Percentiles rank a stretch among this genome's conserved stretches.
Conservation (phyloP, 257 asterid genomes). For the Nicotiana knightiana region DNA sequence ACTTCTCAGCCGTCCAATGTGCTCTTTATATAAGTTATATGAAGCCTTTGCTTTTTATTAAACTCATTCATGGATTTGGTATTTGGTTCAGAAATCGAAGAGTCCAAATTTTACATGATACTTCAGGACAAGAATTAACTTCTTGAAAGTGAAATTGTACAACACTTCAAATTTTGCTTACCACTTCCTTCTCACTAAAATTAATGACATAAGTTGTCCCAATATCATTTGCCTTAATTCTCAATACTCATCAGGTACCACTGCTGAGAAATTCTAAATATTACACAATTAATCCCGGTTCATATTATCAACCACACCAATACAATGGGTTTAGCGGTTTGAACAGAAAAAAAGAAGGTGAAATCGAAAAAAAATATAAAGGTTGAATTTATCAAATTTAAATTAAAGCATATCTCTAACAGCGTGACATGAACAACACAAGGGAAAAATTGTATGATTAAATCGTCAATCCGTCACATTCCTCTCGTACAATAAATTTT, state of each 20-base stretch:
- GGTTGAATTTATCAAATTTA: no score
- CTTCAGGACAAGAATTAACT: background rate
- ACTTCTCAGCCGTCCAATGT: slow-evolving; percentile 44
- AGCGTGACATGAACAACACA: no score
- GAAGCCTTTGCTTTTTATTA: background rate
- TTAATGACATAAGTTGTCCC: background rate
- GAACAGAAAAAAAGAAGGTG: no score
- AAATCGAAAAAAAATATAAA: no score
- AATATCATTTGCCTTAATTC: background rate
- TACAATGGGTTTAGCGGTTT: no score
- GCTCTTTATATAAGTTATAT: slow-evolving; percentile 18
- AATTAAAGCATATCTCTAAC: no score
- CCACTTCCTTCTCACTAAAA: background rate
- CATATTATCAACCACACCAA: no score
- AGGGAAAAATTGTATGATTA: no score
- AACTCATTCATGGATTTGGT: background rate
- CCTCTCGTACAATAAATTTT: no score
- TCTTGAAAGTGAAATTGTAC: slow-evolving; percentile 1
- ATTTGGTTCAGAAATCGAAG: background rate
- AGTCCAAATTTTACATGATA: background rate
- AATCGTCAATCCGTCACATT: no score
- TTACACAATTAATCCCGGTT: no score
- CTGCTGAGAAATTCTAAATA: no score
- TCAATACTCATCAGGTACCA: background rate
- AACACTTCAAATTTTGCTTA: background rate